These are phyloP conservation scores for Posidonia oceanica DNA, from an alignment of 116 monocot species.

Conservation along the genomic window DNA sequence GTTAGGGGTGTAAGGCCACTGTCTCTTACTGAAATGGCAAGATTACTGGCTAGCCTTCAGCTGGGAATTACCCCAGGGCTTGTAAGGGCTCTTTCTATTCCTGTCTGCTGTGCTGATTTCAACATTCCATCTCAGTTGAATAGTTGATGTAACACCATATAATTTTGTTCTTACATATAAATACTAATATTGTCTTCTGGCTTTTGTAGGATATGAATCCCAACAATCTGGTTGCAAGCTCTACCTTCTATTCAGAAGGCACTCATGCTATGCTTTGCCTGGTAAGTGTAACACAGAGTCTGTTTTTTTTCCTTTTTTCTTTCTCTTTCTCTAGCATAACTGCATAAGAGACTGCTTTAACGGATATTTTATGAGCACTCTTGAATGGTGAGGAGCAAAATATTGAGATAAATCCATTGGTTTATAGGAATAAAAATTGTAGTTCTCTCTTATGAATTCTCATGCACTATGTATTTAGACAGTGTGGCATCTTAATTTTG, in stretches of 20 bases:
- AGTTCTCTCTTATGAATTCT: too few species aligned
- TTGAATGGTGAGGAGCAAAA: too few species aligned
- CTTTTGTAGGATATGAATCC: constrained; percentile 73
- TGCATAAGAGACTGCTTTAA: too few species aligned
- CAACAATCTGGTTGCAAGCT: constrained; percentile 88
- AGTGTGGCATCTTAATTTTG: too few species aligned
- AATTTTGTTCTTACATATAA: not conserved
- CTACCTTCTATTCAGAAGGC: constrained; percentile 76
- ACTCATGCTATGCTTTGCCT: constrained; percentile 73
- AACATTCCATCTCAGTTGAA: not conserved
- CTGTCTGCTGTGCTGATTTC: not conserved
- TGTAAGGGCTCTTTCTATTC: constrained; percentile 37
- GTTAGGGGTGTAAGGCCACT: constrained; percentile 90
- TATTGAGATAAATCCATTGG: too few species aligned
- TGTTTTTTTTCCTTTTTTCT: not conserved
- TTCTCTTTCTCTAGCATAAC: too few species aligned
- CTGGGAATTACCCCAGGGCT: constrained; percentile 75
- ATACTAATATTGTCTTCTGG: not conserved
- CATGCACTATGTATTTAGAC: too few species aligned
- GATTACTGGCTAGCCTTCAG: constrained; percentile 59
- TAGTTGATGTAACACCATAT: not conserved
- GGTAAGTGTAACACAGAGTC: constrained; percentile 33
- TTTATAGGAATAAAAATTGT: too few species aligned
- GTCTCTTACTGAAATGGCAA: constrained; percentile 78
- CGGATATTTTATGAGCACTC: too few species aligned